A percentile compares a stretch with the other conserved stretches of the same genome.
phyloP scores from a whole-genome alignment of 306 rosid species.

The Malus fusca region DNA sequence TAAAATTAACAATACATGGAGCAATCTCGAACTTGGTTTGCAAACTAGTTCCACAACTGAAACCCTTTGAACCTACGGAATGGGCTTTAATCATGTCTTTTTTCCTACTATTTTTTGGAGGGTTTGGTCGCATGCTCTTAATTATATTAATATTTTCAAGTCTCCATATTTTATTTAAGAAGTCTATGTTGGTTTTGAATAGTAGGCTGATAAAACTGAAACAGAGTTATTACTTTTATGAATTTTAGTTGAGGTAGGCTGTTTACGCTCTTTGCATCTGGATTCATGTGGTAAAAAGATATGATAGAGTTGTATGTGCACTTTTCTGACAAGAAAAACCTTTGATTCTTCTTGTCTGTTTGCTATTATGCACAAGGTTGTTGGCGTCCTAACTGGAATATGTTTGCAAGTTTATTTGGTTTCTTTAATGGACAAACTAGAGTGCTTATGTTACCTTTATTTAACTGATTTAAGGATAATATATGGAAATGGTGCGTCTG shows the following conservation, averaged over 20 bases:
- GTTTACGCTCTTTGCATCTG: no score
- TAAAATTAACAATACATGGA: no score
- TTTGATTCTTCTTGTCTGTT: not conserved
- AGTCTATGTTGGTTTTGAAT: not conserved
- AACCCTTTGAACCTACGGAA: not conserved
- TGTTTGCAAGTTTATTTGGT: not conserved
- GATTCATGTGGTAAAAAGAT: not conserved
- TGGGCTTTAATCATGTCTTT: not conserved
- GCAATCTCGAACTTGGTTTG: no score
- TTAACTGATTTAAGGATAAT: not conserved
- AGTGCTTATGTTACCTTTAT: not conserved
- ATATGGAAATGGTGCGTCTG: not conserved
- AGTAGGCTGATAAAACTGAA: not conserved
- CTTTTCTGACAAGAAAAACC: not conserved
- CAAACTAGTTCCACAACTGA: not conserved
- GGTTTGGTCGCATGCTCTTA: not conserved
- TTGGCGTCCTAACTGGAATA: not conserved
- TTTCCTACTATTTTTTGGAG: not conserved
- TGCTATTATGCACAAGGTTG: not conserved
- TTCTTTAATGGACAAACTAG: not conserved
- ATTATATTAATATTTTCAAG: not conserved
- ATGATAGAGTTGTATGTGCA: not conserved
- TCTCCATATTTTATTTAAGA: not conserved
- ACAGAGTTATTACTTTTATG: not conserved
- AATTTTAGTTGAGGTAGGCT: no score